Evolutionary conservation across 257 asterid genomes (phyloP).

Genomic region (Galeopsis tetrahit): DNA sequence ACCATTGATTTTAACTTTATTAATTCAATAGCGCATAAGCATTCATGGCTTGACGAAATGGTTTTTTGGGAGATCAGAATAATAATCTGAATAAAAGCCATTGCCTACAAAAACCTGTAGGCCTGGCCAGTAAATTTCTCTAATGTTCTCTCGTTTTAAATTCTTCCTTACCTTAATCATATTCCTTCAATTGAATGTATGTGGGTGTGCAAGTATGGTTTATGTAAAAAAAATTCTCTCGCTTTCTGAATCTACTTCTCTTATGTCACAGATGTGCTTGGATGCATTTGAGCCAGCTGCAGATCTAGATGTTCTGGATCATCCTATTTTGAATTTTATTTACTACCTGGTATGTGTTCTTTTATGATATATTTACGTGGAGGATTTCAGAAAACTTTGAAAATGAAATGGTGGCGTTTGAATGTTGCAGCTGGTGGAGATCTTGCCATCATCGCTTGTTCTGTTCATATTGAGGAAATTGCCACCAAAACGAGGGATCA

Average conservation of each 20-base stretch:
- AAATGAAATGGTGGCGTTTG: not conserved
- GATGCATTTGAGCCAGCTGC: conserved; percentile 87
- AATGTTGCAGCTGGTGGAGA: conserved; percentile 75
- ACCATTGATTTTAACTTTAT: not conserved
- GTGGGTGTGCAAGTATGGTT: not conserved
- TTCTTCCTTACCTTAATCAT: not conserved
- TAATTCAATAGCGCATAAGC: not conserved
- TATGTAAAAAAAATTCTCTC: not conserved
- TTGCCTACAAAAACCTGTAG: not conserved
- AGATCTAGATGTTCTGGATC: conserved; percentile 87
- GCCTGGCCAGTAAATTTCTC: not conserved
- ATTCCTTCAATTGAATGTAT: too few species aligned
- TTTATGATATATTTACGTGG: not conserved
- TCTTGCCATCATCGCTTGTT: conserved; percentile 86
- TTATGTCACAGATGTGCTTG: conserved; percentile 69
- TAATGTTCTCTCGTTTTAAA: not conserved
- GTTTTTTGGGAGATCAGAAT: not conserved
- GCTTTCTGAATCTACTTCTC: conserved; percentile 32
- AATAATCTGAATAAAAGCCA: not conserved
- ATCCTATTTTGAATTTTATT: conserved; percentile 74
- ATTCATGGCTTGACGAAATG: not conserved
- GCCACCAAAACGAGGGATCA: conserved; percentile 92
- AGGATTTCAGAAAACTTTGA: not conserved
- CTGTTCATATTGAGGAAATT: conserved; percentile 94
- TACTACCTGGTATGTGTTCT: conserved; percentile 75